Base-by-base conservation (phyloP, 495 filamentous ascomycete species). In the Neurospora sp. region DNA sequence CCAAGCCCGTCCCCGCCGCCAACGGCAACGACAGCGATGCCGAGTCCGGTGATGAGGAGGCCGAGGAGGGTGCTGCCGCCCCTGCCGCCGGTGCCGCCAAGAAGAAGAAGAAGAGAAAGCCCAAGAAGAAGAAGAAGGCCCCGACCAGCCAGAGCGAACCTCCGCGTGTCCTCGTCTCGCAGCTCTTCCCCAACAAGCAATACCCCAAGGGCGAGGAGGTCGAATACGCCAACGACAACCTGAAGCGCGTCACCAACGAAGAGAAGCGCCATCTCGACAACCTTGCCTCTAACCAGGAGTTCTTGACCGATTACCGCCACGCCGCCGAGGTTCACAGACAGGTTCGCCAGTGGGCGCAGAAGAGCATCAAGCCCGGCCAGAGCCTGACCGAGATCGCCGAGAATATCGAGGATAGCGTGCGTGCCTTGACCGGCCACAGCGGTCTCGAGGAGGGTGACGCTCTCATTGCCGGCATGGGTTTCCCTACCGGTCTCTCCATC, bases 241-340 rank as follows among this genome's bases (percentile, higher is more conserved):
- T 87, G 61, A 92, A 90, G 78, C 92, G 94, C 70, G 96, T 91
- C 37, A 97, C 94, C 38, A 89, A 86, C 79, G 93, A 96, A 82
- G 94, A 97, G 84, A 93, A 94, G 83, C 89, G 93, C 71, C 92
- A 96, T 76, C 84, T 96, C 40, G 91, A 94, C 79, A 91, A 91
- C 77, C 87, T 94, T 83, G 39, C 39, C 39, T 40, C 39, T 14
- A 90, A 94, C 82, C 91, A 88, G 78, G 92, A 95, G 71, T 97
- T 94, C 83, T 81, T 97, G 70, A 88, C 86, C 42, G 94, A 97
- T 77, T 97, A 96, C 79, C 91, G 94, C 75, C 89, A 97, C 70
- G 94, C 89, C 71, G 92, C 94, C 40, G 94, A 97, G 82, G 88
- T 92, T 12, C 94, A 97, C 78, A 91, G 94, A 69, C 94, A 97